Evolutionary conservation across 2,329 filamentous ascomycete species (phyloP), one percentile per base, ranked within the genome.

Genomic region (Aspergillus melleus): DNA sequence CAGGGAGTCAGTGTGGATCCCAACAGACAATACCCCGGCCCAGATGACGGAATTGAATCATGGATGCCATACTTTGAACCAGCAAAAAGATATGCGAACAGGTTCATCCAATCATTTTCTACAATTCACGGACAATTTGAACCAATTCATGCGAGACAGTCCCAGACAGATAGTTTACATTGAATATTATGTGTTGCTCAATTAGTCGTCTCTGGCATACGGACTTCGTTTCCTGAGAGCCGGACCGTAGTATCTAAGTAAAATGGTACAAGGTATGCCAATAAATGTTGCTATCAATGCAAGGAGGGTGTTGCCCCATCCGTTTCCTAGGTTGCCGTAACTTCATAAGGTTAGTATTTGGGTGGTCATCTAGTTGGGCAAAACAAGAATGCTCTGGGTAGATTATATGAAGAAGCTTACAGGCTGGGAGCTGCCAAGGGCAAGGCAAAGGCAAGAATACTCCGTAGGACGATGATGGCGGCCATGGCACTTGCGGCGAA

Each of bases 401-500:
- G 22, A 4, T 22, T 3, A 22, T 2, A 22, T 22, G 22, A 22
- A 22, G 22, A 22, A 29, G 14, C 58, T 22, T 53, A 60, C 58
- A 63, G 29, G 29, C 24, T 50, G 12, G 61, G 59, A 1, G 59
- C 59, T 20, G 19, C 29, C 10, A 61, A 22, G 2, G 61, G 59
- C 3, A 61, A 26, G 4, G 24, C 52, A 49, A 59, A 61, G 0
- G 39, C 47, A 6, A 59, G 14, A 12, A 63, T 19, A 20, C 46
- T 56, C 19, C 76, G 65, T 39, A 77, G 32, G 9, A 72, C 66
- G 10, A 70, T 63, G 3, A 64, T 65, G 2, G 74, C 69, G 1
- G 73, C 73, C 10, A 75, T 61, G 1, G 74, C 75, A 53, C 72
- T 76, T 6, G 75, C 75, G 2, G 75, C 75, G 57, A 65, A 77